These are phyloP conservation scores for Sphaerosporella brunnea DNA, from an alignment of 495 filamentous ascomycete genomes.

Conservation along the genomic window DNA sequence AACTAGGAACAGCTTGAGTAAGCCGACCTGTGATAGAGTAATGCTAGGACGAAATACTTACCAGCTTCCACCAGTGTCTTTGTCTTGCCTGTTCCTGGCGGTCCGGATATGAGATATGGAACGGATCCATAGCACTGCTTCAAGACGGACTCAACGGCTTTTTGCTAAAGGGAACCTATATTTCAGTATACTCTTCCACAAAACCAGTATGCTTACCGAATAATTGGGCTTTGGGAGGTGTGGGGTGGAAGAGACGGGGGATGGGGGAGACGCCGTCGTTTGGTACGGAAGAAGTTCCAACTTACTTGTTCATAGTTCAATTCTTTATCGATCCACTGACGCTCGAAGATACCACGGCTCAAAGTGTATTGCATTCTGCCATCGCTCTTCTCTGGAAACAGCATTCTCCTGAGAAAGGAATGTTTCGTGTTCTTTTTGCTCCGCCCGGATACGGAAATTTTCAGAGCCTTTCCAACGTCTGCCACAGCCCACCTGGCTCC, in stretches of 20 bases:
- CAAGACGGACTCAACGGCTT: slow-evolving; percentile 32
- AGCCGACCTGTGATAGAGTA: no score
- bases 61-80: slow-evolving; percentile 37
- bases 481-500: slow-evolving; percentile 21
- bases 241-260: no score
- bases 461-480: slow-evolving; percentile 13
- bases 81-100: slow-evolving; percentile 39
- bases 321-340: slow-evolving; percentile 28
- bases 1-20: slow-evolving; percentile 14
- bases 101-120: slow-evolving; percentile 37
- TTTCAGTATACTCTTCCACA: slow-evolving; percentile 20
- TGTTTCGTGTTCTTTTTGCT: background rate
- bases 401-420: slow-evolving; percentile 33
- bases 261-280: background rate
- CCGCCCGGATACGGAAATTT: background rate
- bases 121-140: slow-evolving; percentile 32
- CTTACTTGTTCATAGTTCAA: slow-evolving; percentile 35
- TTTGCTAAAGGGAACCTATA: slow-evolving; percentile 23
- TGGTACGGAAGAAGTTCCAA: background rate
- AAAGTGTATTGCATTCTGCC: slow-evolving; percentile 29
- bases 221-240: no score
- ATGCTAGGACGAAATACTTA: slow-evolving; percentile 22
- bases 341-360: slow-evolving; percentile 23
- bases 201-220: no score
- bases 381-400: slow-evolving; percentile 32